Base-by-base conservation (phyloP, 164 flowering plant species). In the Umbellularia californica region DNA sequence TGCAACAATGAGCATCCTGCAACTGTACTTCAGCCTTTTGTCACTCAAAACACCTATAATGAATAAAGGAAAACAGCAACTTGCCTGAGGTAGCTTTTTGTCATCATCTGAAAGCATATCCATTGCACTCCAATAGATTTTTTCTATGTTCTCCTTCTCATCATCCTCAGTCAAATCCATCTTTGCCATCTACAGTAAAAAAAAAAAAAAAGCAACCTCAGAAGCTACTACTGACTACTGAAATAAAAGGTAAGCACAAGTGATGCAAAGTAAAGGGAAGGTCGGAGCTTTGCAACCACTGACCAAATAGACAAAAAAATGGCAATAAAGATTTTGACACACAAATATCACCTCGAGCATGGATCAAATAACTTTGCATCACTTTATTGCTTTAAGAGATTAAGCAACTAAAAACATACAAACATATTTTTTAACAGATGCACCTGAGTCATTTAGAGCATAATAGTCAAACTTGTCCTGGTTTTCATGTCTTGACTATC, bases 81-180 rank as follows among this genome's bases (percentile, higher is more conserved):
- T 70, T 83, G 82, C 99, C 97, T 96, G 99, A 64, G 99, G 99
- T 17, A 96, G 88, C 82, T 92, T 96, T 82, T 94, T 96, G 76
- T 96, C 99, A 82, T 96, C 98, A 78, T 96, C 98, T 6, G 97
- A 91, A 65, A 96, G 95, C 88, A 92, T 85, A 84, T 91, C 97
- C 97, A 96, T 92, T 69, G 99, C 99, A 87, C 92, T 92, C 95
- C 98, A 92, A 76, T 91, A 96, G 41, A 94, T 94, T 3, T 81
- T 88, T 81, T 96, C 99, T 58, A 85, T 83, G 78, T 85, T 90
- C 7, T 22, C 91, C 82, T 96, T 96, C 84, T 94, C 99, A 83
- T 86, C 90, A 70, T 96, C 98, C 33, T 81, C 88, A 73, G 85
- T 94, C 17, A 96, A 81, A 88, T 94, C 98, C 97, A 96, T 78